Evolutionary conservation across 73 alveolate genomes (phyloP).

Genomic region (Paramecium sonneborni): DNA sequence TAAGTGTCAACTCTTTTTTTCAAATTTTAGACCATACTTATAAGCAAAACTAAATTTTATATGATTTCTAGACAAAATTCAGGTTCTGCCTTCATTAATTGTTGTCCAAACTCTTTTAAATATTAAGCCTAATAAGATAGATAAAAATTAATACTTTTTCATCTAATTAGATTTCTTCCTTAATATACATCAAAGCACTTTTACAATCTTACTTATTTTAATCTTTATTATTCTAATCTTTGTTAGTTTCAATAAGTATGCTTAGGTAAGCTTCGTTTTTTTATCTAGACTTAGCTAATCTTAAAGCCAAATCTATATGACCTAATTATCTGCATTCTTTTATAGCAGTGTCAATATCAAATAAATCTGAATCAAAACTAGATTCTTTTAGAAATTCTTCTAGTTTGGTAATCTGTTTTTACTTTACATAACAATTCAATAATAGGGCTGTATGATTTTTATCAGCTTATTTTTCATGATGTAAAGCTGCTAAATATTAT

Average conservation of each 20-base stretch:
- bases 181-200: slow-evolving; percentile 79
- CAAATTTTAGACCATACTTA: slow-evolving; percentile 35
- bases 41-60: slow-evolving; percentile 38
- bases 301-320: slow-evolving; percentile 78
- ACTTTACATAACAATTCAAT: slow-evolving; percentile 88
- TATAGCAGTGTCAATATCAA: slow-evolving; percentile 95
- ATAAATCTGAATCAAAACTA: slow-evolving; percentile 82
- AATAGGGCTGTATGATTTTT: slow-evolving; percentile 93
- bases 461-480: slow-evolving; percentile 68
- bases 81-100: slow-evolving; percentile 69
- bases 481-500: slow-evolving; percentile 81
- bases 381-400: slow-evolving; percentile 78
- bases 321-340: slow-evolving; percentile 86
- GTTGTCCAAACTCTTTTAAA: slow-evolving; percentile 70
- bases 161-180: slow-evolving; percentile 49
- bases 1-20: background rate
- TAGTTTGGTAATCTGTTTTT: slow-evolving; percentile 78
- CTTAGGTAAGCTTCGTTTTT: slow-evolving; percentile 74
- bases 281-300: slow-evolving; percentile 77
- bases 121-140: background rate
- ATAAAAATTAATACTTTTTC: slow-evolving; percentile 19
- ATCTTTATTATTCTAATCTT: slow-evolving; percentile 50
- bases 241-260: slow-evolving; percentile 79
- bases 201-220: slow-evolving; percentile 26
- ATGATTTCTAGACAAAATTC: slow-evolving; percentile 55